Conservation (phyloP, 345 rosid species). For the Reutealis trisperma region DNA sequence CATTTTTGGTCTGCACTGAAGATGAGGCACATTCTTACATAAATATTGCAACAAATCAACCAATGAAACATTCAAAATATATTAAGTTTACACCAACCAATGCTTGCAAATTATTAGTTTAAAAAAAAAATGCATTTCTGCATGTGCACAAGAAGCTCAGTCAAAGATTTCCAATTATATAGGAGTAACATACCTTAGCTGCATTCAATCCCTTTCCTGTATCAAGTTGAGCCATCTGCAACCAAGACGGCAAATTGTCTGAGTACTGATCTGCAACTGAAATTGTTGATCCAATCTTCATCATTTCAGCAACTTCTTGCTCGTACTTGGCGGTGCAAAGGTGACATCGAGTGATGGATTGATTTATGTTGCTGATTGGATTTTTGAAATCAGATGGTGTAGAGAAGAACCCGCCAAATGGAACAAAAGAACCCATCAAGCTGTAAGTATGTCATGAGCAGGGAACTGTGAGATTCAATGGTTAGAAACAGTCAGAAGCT, state of each 20-base stretch:
- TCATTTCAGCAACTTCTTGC: constrained; percentile 50
- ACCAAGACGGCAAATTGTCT: constrained; percentile 52
- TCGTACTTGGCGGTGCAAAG: constrained; percentile 62
- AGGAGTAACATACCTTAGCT: constrained; percentile 44
- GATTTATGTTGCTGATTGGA: constrained; percentile 37
- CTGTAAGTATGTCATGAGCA: constrained; percentile 49
- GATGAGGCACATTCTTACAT: constrained; percentile 44
- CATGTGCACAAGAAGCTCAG: neutral
- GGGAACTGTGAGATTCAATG: constrained; percentile 43
- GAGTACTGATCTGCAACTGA: constrained; percentile 47
- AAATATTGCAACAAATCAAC: constrained; percentile 14
- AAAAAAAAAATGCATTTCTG: neutral
- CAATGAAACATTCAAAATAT: constrained; percentile 6
- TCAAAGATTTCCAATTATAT: constrained; percentile 15
- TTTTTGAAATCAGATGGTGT: constrained; percentile 45
- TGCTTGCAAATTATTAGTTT: neutral
- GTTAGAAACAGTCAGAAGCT: constrained; percentile 23
- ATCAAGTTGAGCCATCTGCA: constrained; percentile 41
- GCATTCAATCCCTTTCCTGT: constrained; percentile 34
- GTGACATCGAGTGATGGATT: constrained; percentile 42
- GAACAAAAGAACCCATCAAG: constrained; percentile 77
- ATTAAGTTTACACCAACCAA: neutral
- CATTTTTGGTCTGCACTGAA: constrained; percentile 65
- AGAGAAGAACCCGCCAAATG: constrained; percentile 76
- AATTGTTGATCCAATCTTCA: constrained; percentile 37